These are phyloP conservation scores for Erucastrum elatum DNA, from an alignment of 345 rosid genomes.

Conservation along the genomic window DNA sequence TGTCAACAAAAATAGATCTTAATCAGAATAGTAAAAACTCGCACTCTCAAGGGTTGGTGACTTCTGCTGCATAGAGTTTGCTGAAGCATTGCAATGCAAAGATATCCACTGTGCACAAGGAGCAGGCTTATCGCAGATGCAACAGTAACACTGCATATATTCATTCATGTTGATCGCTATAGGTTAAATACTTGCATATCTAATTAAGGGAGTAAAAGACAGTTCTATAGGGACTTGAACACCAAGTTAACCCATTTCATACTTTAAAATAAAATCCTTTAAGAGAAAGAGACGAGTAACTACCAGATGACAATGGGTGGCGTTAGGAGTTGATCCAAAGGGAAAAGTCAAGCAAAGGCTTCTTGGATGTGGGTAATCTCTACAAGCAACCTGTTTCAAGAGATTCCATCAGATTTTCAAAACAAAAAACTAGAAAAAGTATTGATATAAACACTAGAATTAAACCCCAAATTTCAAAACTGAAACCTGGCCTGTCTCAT, in stretches of 20 bases:
- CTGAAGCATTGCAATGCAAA: constrained; percentile 56
- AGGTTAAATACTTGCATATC: not conserved
- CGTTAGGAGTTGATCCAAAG: constrained; percentile 53
- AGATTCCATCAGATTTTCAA: not conserved
- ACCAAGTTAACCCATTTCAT: not conserved
- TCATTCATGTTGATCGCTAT: not conserved
- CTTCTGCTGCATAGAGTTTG: not conserved
- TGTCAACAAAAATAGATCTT: not conserved
- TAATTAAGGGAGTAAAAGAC: not conserved
- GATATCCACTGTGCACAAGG: constrained; percentile 60
- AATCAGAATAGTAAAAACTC: constrained; percentile 1
- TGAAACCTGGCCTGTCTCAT: constrained; percentile 38
- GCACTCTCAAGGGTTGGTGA: not conserved
- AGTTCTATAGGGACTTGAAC: not conserved
- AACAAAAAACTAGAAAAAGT: not conserved
- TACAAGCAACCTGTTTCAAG: constrained; percentile 59
- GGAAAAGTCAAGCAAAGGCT: constrained; percentile 59
- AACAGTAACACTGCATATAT: constrained; percentile 73
- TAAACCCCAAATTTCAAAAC: not conserved
- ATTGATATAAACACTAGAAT: not conserved
- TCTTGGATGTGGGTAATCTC: constrained; percentile 83
- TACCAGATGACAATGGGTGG: constrained; percentile 51
- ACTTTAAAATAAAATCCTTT: not conserved
- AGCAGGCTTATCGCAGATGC: constrained; percentile 60
- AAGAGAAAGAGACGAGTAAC: not conserved